phyloP scores from a whole-genome alignment of 73 alveolate species.

The Paramecium biaurelia region DNA sequence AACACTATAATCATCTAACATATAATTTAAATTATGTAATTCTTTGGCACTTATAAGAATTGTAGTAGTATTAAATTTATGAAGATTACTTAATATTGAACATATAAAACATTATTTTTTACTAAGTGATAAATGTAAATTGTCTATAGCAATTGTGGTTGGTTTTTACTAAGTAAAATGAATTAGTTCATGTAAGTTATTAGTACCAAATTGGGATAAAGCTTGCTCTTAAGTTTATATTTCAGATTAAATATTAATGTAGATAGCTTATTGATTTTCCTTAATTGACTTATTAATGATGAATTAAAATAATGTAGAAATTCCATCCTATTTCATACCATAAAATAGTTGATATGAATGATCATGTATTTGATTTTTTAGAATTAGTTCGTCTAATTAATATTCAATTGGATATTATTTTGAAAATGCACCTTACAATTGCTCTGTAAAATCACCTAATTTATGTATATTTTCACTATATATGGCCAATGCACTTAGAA shows the following conservation, averaged over 20 bases:
- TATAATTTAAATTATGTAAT: neutral
- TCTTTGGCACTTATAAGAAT: neutral
- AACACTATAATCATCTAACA: constrained; percentile 31
- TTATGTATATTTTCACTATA: neutral
- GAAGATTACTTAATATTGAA: neutral
- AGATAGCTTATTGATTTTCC: neutral
- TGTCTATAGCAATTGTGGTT: constrained; percentile 3
- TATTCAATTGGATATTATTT: neutral
- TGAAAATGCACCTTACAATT: neutral
- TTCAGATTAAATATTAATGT: neutral
- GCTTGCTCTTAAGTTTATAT: constrained; percentile 25
- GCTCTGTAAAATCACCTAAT: neutral
- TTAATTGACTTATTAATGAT: neutral
- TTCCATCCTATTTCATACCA: neutral
- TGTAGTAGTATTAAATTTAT: neutral
- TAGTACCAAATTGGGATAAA: neutral
- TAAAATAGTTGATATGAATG: neutral
- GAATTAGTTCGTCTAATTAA: neutral
- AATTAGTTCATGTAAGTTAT: constrained; percentile 17
- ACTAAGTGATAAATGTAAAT: constrained; percentile 16
- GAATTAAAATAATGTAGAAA: neutral
- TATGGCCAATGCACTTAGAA: neutral
- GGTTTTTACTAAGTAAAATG: constrained; percentile 7
- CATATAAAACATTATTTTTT: constrained; percentile 26
- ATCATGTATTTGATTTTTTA: neutral